Conservation (phyloP, 129 eudicot genomes). For the Saposhnikovia divaricata region DNA sequence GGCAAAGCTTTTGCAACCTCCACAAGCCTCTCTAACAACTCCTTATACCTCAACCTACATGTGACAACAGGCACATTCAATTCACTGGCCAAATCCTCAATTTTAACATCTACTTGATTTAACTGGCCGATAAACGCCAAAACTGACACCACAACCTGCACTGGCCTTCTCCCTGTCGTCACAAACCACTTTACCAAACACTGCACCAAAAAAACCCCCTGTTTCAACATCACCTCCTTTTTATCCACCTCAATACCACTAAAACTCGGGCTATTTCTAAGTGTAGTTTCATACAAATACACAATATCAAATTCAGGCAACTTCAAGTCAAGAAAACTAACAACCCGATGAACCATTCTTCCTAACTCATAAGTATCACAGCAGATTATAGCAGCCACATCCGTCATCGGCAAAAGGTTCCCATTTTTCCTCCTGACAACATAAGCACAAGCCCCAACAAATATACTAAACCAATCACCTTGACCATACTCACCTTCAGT, state of each 20-base stretch:
- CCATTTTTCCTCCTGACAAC: slow-evolving; percentile 53
- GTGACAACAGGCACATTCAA: slow-evolving; percentile 45
- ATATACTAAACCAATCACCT: slow-evolving; percentile 68
- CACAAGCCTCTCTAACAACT: slow-evolving; percentile 52
- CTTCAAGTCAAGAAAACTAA: slow-evolving; percentile 36
- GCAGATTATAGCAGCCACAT: slow-evolving; percentile 34
- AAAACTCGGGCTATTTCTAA: slow-evolving; percentile 29
- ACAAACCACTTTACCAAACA: slow-evolving; percentile 81
- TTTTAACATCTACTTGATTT: slow-evolving; percentile 40
- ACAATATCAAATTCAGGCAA: slow-evolving; percentile 71
- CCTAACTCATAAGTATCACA: slow-evolving; percentile 63
- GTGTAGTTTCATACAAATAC: slow-evolving; percentile 30
- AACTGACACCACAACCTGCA: slow-evolving; percentile 64
- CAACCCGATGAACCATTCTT: slow-evolving; percentile 62
- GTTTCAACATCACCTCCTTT: slow-evolving; percentile 45
- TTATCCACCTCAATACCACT: slow-evolving; percentile 23
- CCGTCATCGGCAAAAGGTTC: slow-evolving; percentile 41
- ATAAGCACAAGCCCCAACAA: slow-evolving; percentile 72
- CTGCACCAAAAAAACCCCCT: slow-evolving; percentile 74
- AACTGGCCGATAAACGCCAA: slow-evolving; percentile 49
- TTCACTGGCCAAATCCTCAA: slow-evolving; percentile 59
- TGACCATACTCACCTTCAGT: slow-evolving; percentile 61
- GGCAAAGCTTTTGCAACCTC: slow-evolving; percentile 62
- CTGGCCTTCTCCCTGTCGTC: slow-evolving; percentile 74
- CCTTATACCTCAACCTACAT: slow-evolving; percentile 59